Evolutionary conservation across 1,284 basidiomycete genomes (phyloP).

Genomic region (Clitocybe nebularis): DNA sequence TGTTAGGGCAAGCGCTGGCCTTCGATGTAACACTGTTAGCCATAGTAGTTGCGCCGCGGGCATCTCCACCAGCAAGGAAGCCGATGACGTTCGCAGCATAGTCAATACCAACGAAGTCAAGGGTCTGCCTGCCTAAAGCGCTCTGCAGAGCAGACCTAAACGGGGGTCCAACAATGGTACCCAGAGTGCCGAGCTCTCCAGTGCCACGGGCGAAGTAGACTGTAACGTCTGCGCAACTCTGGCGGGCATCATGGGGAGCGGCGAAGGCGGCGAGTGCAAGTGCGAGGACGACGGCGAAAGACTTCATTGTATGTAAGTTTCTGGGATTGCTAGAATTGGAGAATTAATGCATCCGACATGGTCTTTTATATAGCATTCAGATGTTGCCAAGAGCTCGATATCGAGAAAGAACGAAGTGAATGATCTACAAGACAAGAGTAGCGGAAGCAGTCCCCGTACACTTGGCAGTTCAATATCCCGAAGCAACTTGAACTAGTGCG

Average conservation of each 20-base stretch:
- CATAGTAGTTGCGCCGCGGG: constrained; percentile 27
- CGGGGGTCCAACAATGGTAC: constrained; percentile 25
- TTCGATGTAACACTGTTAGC: constrained; percentile 22
- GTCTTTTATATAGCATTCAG: no score
- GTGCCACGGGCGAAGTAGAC: constrained; percentile 29
- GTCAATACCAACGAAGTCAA: constrained; percentile 29
- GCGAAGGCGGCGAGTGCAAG: constrained; percentile 10
- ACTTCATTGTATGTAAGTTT: not conserved
- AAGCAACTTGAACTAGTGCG: no score
- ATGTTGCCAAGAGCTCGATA: no score
- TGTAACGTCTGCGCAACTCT: constrained; percentile 23
- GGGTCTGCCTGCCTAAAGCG: constrained; percentile 19
- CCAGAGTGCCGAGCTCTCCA: constrained; percentile 20
- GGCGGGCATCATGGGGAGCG: constrained; percentile 12
- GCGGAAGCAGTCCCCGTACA: no score
- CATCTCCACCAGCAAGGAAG: constrained; percentile 30
- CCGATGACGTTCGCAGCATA: constrained; percentile 28
- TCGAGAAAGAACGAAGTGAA: no score
- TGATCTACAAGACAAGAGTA: no score
- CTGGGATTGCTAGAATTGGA: no score
- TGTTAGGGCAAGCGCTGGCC: constrained; percentile 28
- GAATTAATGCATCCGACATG: no score
- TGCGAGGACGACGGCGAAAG: not conserved
- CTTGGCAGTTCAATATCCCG: no score
- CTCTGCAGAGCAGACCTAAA: constrained; percentile 22